Evolutionary conservation across 768 basidiomycete genomes (phyloP).

Genomic region (Mycena epipterygia): DNA sequence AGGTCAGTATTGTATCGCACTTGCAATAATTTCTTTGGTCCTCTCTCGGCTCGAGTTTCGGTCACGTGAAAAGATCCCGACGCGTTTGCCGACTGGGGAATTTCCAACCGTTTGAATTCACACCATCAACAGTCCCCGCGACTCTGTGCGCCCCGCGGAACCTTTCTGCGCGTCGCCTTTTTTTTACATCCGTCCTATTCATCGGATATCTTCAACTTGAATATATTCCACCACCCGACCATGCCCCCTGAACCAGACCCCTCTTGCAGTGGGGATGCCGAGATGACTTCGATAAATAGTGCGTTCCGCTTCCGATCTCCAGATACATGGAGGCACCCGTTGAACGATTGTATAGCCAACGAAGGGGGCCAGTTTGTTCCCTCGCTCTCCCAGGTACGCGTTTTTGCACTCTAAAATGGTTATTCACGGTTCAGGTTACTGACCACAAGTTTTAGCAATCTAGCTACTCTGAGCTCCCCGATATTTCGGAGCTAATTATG

Average conservation of each 20-base stretch:
- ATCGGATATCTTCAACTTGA: background rate
- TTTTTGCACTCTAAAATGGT: background rate
- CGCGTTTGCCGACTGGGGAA: background rate
- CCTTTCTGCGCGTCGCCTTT: background rate
- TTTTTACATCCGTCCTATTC: background rate
- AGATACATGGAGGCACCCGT: too few relatives aligned
- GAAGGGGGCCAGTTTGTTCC: background rate
- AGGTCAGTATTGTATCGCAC: background rate
- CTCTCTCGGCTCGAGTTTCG: background rate
- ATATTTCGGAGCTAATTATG: constrained; percentile 39
- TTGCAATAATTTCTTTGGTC: background rate
- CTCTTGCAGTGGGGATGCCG: background rate
- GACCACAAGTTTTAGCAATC: too few relatives aligned
- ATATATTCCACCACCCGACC: background rate
- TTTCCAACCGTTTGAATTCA: too few relatives aligned
- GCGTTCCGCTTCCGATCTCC: background rate
- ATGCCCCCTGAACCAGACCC: background rate
- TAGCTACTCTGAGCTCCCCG: constrained; percentile 41
- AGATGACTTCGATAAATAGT: background rate
- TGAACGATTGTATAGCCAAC: background rate
- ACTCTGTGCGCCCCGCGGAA: background rate
- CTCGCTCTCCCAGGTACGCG: constrained; percentile 28
- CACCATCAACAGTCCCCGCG: background rate
- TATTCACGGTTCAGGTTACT: too few relatives aligned
- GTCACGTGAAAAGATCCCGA: background rate